phyloP scores from a whole-genome alignment of 2,329 filamentous ascomycete species.

The Ciborinia camelliae region DNA sequence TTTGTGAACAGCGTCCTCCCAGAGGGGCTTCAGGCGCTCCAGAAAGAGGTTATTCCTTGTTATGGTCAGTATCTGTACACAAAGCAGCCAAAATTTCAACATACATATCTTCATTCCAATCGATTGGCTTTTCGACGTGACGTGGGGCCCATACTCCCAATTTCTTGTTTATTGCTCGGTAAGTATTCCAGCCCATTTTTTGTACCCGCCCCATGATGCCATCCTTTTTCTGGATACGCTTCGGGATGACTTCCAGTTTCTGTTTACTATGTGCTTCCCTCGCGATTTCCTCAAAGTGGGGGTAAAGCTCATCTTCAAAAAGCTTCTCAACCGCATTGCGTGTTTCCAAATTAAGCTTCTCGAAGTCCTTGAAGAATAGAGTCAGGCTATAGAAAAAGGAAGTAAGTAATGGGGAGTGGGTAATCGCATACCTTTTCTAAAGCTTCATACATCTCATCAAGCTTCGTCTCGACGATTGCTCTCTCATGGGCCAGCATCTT shows the following conservation, averaged over 20 bases:
- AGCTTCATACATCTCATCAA: neutral
- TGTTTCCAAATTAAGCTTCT: neutral
- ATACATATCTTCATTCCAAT: constrained; percentile 30
- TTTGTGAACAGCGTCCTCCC: neutral
- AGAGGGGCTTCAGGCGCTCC: neutral
- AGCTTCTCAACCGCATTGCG: neutral
- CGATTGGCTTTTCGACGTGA: neutral
- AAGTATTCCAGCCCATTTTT: constrained; percentile 23
- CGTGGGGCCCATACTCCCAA: constrained; percentile 18
- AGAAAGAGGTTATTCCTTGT: neutral
- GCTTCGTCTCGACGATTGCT: neutral
- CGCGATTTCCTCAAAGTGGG: neutral
- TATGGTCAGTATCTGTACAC: neutral
- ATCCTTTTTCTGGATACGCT: constrained; percentile 5
- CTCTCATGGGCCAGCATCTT: constrained; percentile 18
- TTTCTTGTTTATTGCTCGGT: constrained; percentile 21
- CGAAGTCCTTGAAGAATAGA: neutral
- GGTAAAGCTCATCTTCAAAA: neutral
- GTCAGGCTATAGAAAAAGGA: neutral
- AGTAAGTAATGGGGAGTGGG: neutral
- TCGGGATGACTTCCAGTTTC: neutral
- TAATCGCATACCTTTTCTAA: constrained; percentile 17
- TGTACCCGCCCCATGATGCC: no score
- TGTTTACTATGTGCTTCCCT: neutral
- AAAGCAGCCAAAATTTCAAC: neutral